Base-by-base conservation (phyloP, 1,284 basidiomycete genomes). In the Trichosporon sp. region DNA sequence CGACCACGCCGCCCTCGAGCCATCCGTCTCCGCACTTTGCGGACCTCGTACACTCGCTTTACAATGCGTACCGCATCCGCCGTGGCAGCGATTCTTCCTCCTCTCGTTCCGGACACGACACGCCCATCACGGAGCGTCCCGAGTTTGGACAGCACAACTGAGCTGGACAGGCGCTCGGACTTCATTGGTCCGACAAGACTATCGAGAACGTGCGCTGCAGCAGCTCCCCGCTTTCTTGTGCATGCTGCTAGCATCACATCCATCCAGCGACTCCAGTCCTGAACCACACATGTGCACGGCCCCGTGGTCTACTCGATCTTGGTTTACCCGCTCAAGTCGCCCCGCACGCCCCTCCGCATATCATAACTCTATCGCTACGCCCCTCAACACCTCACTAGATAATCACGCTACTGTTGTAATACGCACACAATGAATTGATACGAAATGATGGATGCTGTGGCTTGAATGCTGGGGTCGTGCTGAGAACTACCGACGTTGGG, bases 1-100 rank as follows among this genome's bases (percentile, higher is more conserved):
- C 66, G 32, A 31, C 40, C 4, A 71, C 73, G 10, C 65, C 70
- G 32, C 65, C 67, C 35, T 72, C 54, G 63, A 70, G 75, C 63
- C 80, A 82, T 67, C 79, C 80, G 2, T 79, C 77, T 65, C 80
- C 80, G 2, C 79, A 81, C 70, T 70, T 80, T 61, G 77, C 75
- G 65, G 77, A 82, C 70, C 75, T 82, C 38, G 78, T 81, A 40
- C 69, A 76, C 66, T 70, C 70, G 14, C 70, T 82, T 26, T 77
- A 77, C 71, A 78, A 76, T 46, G 77, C 75, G 7, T 74, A 74
- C 69, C 71, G 73, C 54, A 64, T 63, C 16, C 59, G 59, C 32
- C 59, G 59, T 1, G 59, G 31, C 16, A 63, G 59, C 16, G 59
- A 63, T 4, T 4, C 32, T 2, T 63, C 59, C 6, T 63, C 59